Evolutionary conservation across 768 basidiomycete species (phyloP), one percentile per base, ranked within the genome.

Genomic region (Lactifluus rugatus): DNA sequence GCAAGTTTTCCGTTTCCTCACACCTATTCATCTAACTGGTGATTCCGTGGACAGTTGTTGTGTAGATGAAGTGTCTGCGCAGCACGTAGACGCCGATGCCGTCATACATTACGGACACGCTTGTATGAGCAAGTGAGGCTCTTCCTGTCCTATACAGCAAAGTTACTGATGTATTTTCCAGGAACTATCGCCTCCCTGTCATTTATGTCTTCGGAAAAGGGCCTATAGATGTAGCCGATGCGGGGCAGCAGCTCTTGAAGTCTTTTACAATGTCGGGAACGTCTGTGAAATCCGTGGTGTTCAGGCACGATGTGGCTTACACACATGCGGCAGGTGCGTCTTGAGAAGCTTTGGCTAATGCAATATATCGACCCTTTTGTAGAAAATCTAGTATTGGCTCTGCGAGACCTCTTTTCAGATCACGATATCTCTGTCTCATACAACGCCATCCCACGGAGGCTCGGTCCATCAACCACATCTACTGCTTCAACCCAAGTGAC

Each of bases 31-130:
- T 23, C 46, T 23, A 31, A 48, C 16, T 19, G 37, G 26, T 19
- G 14, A 26, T 11, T 37, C 11, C 10, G 4, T 23, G 17, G 2
- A 25, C 19, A 93, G 94, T 66, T 99, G 96, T 66, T 98, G 96
- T 68, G 92, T 95, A 2, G 96, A 99, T 66, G 91, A 97, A 64
- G 87, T 98, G 5, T 88, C 93, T 5, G 93, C 95, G 3, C 86
- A 93, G 65, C 96, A 99, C 67, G 84, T 93, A 47, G 84, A 93
- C 62, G 92, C 93, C 0, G 90, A 97, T 67, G 82, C 85, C 8
- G 78, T 96, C 61, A 85, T 99, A 2, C 95, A 99, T 67, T 97
- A 96, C 66, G 95, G 95, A 2, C 89, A 96, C 74, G 93, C 95
- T 0, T 99, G 96, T 70, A 81, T 97, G 76, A 92, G 88, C 69